Evolutionary conservation across 306 rosid species (phyloP).

Genomic region (Herpetospermum pedunculosum): DNA sequence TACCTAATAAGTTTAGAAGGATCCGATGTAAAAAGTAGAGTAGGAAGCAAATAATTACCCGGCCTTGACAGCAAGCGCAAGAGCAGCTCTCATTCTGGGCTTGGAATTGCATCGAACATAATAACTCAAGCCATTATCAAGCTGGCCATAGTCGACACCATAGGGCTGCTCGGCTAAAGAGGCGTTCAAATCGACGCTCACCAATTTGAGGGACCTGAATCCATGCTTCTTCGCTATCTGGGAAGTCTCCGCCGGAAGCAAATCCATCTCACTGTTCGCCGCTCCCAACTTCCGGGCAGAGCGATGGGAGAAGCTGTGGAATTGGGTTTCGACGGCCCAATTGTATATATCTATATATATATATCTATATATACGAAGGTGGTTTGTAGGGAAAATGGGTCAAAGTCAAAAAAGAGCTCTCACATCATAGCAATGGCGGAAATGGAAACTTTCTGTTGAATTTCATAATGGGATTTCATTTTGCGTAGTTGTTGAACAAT

Average conservation of each 20-base stretch:
- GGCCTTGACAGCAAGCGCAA: conserved; percentile 73
- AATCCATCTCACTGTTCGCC: conserved; percentile 36
- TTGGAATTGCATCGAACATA: conserved; percentile 88
- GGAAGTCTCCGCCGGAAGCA: conserved; percentile 51
- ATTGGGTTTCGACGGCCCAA: not conserved
- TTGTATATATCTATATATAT: no score
- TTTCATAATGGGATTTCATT: not conserved
- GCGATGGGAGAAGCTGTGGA: not conserved
- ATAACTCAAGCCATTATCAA: conserved; percentile 70
- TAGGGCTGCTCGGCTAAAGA: conserved; percentile 38
- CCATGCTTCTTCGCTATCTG: conserved; percentile 62
- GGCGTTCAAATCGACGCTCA: conserved; percentile 53
- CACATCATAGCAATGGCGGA: not conserved
- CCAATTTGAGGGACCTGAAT: conserved; percentile 76
- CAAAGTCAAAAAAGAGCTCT: not conserved
- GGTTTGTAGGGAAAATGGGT: not conserved
- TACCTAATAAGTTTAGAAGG: not conserved
- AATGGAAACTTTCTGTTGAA: not conserved
- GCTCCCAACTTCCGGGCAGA: not conserved
- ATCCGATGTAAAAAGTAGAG: not conserved
- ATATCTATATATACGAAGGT: no score
- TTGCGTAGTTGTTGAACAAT: not conserved
- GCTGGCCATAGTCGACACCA: conserved; percentile 68
- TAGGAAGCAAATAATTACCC: conserved; percentile 38
- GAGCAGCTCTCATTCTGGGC: conserved; percentile 92